Evolutionary conservation across 345 rosid genomes (phyloP).

Genomic region (Linum lewisii): DNA sequence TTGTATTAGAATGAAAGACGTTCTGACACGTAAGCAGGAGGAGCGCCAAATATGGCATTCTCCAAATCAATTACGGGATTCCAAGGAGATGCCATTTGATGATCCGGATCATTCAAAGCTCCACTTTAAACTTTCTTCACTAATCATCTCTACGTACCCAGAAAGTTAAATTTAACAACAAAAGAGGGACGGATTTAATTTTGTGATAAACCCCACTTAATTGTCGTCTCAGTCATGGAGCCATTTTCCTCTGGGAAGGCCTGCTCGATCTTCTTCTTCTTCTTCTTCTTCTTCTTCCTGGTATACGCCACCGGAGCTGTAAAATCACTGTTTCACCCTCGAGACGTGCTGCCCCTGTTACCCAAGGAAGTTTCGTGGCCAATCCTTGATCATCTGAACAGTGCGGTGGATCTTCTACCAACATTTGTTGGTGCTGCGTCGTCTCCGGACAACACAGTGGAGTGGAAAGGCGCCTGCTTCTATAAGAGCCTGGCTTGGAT

Average conservation of each 20-base stretch:
- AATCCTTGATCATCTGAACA: conserved; percentile 45
- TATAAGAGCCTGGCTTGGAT: conserved; percentile 68
- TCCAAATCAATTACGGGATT: too few relatives aligned
- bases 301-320: conserved; percentile 6
- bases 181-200: too few relatives aligned
- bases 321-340: conserved; percentile 56
- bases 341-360: conserved; percentile 60
- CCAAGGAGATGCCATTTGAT: too few relatives aligned
- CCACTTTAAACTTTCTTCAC: too few relatives aligned
- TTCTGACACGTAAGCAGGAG: too few relatives aligned
- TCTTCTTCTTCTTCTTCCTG: conserved; percentile 6
- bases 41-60: too few relatives aligned
- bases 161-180: too few relatives aligned
- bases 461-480: conserved; percentile 96
- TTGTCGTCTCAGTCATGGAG: conserved; percentile 10
- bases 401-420: conserved; percentile 71
- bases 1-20: too few relatives aligned
- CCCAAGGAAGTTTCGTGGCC: conserved; percentile 81
- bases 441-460: conserved; percentile 27
- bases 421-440: conserved; percentile 75
- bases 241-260: background rate
- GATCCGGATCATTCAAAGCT: too few relatives aligned
- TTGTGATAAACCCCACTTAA: too few relatives aligned
- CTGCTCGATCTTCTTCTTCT: background rate
- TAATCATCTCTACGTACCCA: too few relatives aligned